Conservation (phyloP, 176 grass and related monocot genomes). For the Secale cereale region DNA sequence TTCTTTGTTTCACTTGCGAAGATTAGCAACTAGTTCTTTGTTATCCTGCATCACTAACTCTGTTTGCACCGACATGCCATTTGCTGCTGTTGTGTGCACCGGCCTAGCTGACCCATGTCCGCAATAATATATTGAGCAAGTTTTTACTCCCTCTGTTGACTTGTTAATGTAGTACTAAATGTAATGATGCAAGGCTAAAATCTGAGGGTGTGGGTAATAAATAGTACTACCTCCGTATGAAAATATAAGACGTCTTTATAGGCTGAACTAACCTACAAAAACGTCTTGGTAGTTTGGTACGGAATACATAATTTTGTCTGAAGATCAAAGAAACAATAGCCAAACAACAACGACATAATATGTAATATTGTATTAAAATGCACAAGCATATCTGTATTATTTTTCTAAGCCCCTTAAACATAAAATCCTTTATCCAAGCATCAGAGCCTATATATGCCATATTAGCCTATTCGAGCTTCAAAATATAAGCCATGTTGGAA, state of each 20-base stretch:
- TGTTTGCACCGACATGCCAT: not conserved
- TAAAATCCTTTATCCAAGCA: not conserved
- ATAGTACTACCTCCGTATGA: too few relatives aligned
- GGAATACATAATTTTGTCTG: not conserved
- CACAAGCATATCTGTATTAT: not conserved
- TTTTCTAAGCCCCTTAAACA: not conserved
- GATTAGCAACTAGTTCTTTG: not conserved
- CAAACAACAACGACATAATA: not conserved
- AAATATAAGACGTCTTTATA: too few relatives aligned
- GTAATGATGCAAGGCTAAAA: not conserved
- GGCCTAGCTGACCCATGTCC: not conserved
- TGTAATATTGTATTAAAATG: not conserved
- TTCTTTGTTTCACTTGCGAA: conserved; percentile 6
- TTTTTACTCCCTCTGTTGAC: not conserved
- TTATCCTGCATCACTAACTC: not conserved
- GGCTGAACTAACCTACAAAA: too few relatives aligned
- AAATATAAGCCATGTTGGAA: not conserved
- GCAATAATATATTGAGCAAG: not conserved
- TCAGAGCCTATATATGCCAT: not conserved
- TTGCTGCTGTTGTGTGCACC: not conserved
- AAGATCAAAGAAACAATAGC: not conserved
- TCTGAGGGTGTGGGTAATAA: conserved; percentile 11
- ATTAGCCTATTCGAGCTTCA: not conserved
- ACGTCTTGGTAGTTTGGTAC: too few relatives aligned
- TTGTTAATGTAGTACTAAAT: not conserved